phyloP scores from a whole-genome alignment of 306 rosid species.

The Citrullus mucosospermus region DNA sequence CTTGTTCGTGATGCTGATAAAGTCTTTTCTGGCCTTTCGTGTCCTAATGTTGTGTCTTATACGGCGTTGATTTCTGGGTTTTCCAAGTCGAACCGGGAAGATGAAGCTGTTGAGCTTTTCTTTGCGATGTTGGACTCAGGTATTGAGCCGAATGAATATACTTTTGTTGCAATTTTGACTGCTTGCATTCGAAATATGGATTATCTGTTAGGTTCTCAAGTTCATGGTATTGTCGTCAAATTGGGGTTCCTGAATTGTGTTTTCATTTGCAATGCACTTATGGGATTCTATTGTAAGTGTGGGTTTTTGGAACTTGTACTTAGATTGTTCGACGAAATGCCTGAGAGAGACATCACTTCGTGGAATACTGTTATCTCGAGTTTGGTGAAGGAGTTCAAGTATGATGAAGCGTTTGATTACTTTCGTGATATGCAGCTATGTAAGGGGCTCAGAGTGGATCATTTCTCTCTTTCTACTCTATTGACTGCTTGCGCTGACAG shows the following conservation, averaged over 20 bases:
- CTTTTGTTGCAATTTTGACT: slow-evolving; percentile 66
- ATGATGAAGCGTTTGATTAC: slow-evolving; percentile 27
- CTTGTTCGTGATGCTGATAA: slow-evolving; percentile 39
- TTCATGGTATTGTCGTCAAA: slow-evolving; percentile 52
- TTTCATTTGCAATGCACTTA: slow-evolving; percentile 55
- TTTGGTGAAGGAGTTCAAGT: slow-evolving; percentile 31
- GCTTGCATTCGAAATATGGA: slow-evolving; percentile 35
- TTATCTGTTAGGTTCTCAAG: slow-evolving; percentile 38
- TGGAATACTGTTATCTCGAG: slow-evolving; percentile 60
- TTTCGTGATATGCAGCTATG: slow-evolving; percentile 33
- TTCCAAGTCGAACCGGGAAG: slow-evolving; percentile 41
- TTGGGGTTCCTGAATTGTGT: slow-evolving; percentile 30
- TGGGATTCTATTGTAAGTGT: slow-evolving; percentile 45
- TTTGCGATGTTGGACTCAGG: slow-evolving; percentile 38
- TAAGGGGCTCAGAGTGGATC: slow-evolving; percentile 27
- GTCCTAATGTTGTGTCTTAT: slow-evolving; percentile 47
- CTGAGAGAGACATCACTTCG: slow-evolving; percentile 40
- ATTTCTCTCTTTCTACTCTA: slow-evolving; percentile 53
- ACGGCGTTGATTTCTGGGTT: slow-evolving; percentile 59
- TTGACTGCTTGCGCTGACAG: slow-evolving; percentile 41
- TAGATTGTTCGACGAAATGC: slow-evolving; percentile 43
- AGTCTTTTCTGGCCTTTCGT: slow-evolving; percentile 32
- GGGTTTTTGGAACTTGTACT: slow-evolving; percentile 25
- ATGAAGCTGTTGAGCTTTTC: slow-evolving; percentile 49
- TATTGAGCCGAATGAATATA: slow-evolving; percentile 50